phyloP scores from a whole-genome alignment of 1,139 yeast species.

The Saccharomyces hybrid region DNA sequence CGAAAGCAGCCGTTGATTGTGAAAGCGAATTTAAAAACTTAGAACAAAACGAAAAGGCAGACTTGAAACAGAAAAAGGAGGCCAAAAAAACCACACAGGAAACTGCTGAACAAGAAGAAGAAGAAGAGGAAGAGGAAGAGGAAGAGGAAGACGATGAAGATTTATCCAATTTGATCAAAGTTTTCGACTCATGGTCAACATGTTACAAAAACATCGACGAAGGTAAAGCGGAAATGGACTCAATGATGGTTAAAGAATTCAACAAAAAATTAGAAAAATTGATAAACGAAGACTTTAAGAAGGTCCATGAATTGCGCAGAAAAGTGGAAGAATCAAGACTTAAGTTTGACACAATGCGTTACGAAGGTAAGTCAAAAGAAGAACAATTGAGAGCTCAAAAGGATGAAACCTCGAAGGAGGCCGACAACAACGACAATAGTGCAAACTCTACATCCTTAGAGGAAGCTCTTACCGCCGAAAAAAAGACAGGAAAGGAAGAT shows the following conservation, averaged over 20 bases:
- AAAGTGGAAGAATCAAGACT: slow-evolving; percentile 62
- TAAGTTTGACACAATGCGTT: slow-evolving; percentile 61
- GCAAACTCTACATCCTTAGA: neutral
- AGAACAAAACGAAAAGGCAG: slow-evolving; percentile 14
- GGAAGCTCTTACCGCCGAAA: neutral
- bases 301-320: slow-evolving; percentile 54
- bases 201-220: slow-evolving; percentile 46
- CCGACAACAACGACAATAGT: neutral
- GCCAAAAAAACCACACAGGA: slow-evolving; percentile 33
- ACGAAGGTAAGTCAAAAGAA: slow-evolving; percentile 37
- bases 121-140: slow-evolving; percentile 15
- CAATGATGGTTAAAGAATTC: slow-evolving; percentile 47
- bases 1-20: slow-evolving; percentile 39
- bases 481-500: neutral
- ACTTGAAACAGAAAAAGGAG: slow-evolving; percentile 34
- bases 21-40: slow-evolving; percentile 30
- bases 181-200: slow-evolving; percentile 39
- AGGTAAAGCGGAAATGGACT: slow-evolving; percentile 48
- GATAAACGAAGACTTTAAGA: slow-evolving; percentile 51
- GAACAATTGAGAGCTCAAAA: slow-evolving; percentile 17
- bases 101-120: slow-evolving; percentile 30
- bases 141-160: slow-evolving; percentile 31
- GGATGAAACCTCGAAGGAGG: neutral
- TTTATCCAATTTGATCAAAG: slow-evolving; percentile 18
- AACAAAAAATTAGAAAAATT: slow-evolving; percentile 46